phyloP scores from a whole-genome alignment of 768 basidiomycete species.

The Lactarius akahatsu region DNA sequence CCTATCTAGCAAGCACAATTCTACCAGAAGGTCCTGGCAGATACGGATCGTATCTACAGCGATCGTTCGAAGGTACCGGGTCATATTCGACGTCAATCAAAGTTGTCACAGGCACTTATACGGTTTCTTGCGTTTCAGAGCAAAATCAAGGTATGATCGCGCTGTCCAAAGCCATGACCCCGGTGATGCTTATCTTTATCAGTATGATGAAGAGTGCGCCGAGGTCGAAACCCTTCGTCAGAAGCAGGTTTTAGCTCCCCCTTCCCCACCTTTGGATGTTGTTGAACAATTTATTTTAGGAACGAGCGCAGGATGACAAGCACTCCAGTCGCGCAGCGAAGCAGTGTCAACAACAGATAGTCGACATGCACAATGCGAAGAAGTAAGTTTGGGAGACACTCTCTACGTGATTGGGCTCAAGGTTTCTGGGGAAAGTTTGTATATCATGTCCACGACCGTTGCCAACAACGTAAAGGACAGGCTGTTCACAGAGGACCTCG shows the following conservation, averaged over 20 bases:
- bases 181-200: slow-evolving; percentile 18
- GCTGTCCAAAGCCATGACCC: slow-evolving; percentile 4
- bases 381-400: slow-evolving; percentile 49
- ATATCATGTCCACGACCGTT: slow-evolving; percentile 66
- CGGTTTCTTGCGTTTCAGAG: slow-evolving; percentile 43
- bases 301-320: slow-evolving; percentile 65
- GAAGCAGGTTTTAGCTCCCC: slow-evolving; percentile 59
- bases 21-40: slow-evolving; percentile 67
- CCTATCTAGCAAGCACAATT: slow-evolving; percentile 58
- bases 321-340: slow-evolving; percentile 72
- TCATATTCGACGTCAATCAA: slow-evolving; percentile 6
- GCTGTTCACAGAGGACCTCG: slow-evolving; percentile 70
- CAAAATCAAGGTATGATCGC: slow-evolving; percentile 56
- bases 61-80: slow-evolving; percentile 66
- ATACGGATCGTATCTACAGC: slow-evolving; percentile 64
- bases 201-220: slow-evolving; percentile 80
- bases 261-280: slow-evolving; percentile 8
- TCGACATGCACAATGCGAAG: slow-evolving; percentile 79
- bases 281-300: slow-evolving; percentile 41
- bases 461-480: slow-evolving; percentile 69
- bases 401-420: slow-evolving; percentile 5
- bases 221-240: slow-evolving; percentile 73
- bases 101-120: slow-evolving; percentile 12
- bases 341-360: slow-evolving; percentile 73
- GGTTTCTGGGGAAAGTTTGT: slow-evolving; percentile 47